Percentiles rank a stretch among this genome's conserved stretches.
Conservation (phyloP, 306 rosid species). For the Potentilla sterilis region DNA sequence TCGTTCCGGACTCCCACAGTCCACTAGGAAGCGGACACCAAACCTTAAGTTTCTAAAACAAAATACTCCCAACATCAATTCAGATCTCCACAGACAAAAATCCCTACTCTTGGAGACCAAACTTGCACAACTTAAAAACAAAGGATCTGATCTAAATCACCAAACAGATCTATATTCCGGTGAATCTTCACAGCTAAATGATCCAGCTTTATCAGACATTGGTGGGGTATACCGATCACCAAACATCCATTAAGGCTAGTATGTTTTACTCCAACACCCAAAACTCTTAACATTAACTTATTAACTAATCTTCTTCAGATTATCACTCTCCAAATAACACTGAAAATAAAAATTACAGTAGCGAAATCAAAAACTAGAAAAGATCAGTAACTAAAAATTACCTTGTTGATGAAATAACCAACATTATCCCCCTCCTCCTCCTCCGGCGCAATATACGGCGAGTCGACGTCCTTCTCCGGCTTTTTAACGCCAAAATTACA, state of each 20-base stretch:
- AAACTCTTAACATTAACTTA: background rate
- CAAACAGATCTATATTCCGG: conserved; percentile 9
- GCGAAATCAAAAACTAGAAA: background rate
- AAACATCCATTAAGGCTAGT: background rate
- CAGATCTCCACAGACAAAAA: conserved; percentile 21
- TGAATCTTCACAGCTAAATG: conserved; percentile 6
- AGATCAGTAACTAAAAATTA: conserved; percentile 26
- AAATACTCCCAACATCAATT: conserved; percentile 22
- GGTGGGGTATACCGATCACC: background rate
- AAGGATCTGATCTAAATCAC: conserved; percentile 20
- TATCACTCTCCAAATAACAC: conserved; percentile 7
- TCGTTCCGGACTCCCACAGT: conserved; percentile 72
- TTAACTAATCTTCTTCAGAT: background rate
- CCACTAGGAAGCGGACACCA: conserved; percentile 81
- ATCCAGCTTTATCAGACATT: background rate
- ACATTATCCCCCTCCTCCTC: conserved; percentile 55
- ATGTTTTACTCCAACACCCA: background rate
- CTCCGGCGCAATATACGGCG: conserved; percentile 57
- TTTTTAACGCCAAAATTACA: conserved; percentile 64
- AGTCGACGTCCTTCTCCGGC: conserved; percentile 47
- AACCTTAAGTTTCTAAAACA: conserved; percentile 75
- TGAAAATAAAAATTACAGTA: background rate
- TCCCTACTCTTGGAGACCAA: background rate
- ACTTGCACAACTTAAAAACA: background rate
- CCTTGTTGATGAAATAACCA: conserved; percentile 84